These are phyloP conservation scores for Hypoxylon rickii DNA, from an alignment of 495 filamentous ascomycete species.

Conservation along the genomic window DNA sequence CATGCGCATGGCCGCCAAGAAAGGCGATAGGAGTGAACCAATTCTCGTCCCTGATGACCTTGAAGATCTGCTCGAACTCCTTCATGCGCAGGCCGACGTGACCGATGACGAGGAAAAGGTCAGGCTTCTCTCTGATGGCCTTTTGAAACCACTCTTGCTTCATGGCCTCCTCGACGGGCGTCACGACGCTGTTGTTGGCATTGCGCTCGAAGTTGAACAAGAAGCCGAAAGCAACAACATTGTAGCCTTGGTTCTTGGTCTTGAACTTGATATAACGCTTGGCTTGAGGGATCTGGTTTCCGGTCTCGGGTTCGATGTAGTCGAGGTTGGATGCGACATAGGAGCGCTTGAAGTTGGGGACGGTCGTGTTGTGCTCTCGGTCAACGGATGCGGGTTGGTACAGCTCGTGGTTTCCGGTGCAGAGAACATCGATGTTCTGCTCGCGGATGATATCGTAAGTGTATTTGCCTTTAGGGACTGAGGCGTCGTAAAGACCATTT, in stretches of 20 bases:
- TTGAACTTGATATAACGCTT: slow-evolving; percentile 84
- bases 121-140: slow-evolving; percentile 81
- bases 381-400: slow-evolving; percentile 79
- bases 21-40: slow-evolving; percentile 88
- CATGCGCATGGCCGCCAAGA: slow-evolving; percentile 90
- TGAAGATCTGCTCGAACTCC: slow-evolving; percentile 78
- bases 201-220: slow-evolving; percentile 91
- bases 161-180: slow-evolving; percentile 75
- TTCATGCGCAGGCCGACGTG: slow-evolving; percentile 81
- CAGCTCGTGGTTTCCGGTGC: slow-evolving; percentile 93
- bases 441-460: slow-evolving; percentile 82
- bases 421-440: slow-evolving; percentile 82
- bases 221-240: slow-evolving; percentile 88
- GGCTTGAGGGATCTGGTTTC: slow-evolving; percentile 74
- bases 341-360: slow-evolving; percentile 74
- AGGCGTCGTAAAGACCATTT: slow-evolving; percentile 94
- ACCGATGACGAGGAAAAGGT: slow-evolving; percentile 85
- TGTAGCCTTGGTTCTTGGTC: slow-evolving; percentile 83
- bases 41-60: slow-evolving; percentile 74
- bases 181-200: slow-evolving; percentile 84
- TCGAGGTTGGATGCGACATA: slow-evolving; percentile 94
- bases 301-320: slow-evolving; percentile 72
- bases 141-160: slow-evolving; percentile 88
- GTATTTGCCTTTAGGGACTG: slow-evolving; percentile 83
- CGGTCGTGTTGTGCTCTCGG: slow-evolving; percentile 74